Conservation (phyloP, 495 filamentous ascomycete genomes). For the Trypethelium eluteriae region DNA sequence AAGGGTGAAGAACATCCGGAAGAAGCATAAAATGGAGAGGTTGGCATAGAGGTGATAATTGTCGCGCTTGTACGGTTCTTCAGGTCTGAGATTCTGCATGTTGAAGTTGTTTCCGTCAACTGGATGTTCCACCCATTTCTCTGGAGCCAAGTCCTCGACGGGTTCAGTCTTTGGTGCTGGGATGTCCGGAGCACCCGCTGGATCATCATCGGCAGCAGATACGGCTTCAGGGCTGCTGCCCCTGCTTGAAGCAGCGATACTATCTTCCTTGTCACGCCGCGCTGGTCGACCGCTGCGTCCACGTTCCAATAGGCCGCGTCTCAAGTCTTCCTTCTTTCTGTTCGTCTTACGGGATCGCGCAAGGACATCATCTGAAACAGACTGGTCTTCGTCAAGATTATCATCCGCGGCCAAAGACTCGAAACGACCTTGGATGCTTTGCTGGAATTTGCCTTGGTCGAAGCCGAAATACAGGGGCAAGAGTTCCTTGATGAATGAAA, state of each 20-base stretch:
- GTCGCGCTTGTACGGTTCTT: constrained; percentile 70
- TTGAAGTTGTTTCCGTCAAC: constrained; percentile 44
- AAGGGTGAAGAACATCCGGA: constrained; percentile 80
- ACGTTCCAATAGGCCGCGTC: constrained; percentile 77
- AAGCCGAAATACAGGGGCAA: constrained; percentile 84
- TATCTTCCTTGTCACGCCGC: constrained; percentile 64
- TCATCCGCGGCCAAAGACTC: constrained; percentile 58
- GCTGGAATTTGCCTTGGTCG: constrained; percentile 63
- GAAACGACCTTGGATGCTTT: constrained; percentile 65
- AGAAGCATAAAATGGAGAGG: constrained; percentile 82
- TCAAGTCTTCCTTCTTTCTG: constrained; percentile 70
- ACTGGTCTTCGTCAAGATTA: constrained; percentile 54
- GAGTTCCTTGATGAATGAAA: constrained; percentile 80
- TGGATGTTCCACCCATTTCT: constrained; percentile 55
- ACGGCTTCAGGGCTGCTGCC: constrained; percentile 77
- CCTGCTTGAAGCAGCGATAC: constrained; percentile 63
- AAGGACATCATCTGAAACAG: constrained; percentile 42
- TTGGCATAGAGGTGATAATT: constrained; percentile 84
- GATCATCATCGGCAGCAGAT: constrained; percentile 59
- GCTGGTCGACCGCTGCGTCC: constrained; percentile 53
- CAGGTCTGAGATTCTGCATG: constrained; percentile 61
- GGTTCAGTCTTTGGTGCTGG: constrained; percentile 25
- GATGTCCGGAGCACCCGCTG: constrained; percentile 32
- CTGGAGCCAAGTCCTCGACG: constrained; percentile 28
- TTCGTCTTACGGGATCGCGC: constrained; percentile 56